Conservation (phyloP, 352 stramenopile genomes). For the Phytophthora agathidicida region DNA sequence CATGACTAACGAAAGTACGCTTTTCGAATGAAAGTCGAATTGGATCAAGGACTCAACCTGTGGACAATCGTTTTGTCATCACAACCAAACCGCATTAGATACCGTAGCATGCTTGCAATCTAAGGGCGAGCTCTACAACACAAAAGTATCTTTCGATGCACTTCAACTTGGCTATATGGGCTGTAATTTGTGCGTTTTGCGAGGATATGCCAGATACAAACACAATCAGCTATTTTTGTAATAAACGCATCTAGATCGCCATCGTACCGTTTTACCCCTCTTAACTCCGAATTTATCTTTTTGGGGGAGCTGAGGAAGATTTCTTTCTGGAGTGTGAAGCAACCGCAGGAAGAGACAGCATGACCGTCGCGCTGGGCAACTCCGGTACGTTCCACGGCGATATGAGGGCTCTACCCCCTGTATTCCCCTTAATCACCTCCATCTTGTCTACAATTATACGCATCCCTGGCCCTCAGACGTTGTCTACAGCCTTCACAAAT, state of each 20-base stretch:
- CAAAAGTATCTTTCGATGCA: constrained; percentile 28
- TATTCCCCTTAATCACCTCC: not conserved
- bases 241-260: constrained; percentile 16
- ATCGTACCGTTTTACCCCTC: constrained; percentile 3
- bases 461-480: constrained; percentile 2
- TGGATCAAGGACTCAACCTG: too few relatives aligned
- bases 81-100: too few relatives aligned
- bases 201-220: not conserved
- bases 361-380: constrained; percentile 58
- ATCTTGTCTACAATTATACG: constrained; percentile 1
- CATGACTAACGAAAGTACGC: too few relatives aligned
- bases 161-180: constrained; percentile 16
- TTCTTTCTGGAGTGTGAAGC: constrained; percentile 42
- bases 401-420: constrained; percentile 1
- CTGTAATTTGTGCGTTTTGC: constrained; percentile 5
- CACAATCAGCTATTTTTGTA: constrained; percentile 7
- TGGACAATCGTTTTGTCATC: too few relatives aligned
- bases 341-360: constrained; percentile 42
- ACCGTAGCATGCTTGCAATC: too few relatives aligned
- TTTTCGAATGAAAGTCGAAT: too few relatives aligned
- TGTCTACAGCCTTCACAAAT: constrained; percentile 13
- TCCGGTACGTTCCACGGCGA: constrained; percentile 49
- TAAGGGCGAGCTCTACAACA: not conserved
- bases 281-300: constrained; percentile 23
- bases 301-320: constrained; percentile 34